These are phyloP conservation scores for Erodium maritimum DNA, from an alignment of 345 rosid genomes.

Conservation along the genomic window DNA sequence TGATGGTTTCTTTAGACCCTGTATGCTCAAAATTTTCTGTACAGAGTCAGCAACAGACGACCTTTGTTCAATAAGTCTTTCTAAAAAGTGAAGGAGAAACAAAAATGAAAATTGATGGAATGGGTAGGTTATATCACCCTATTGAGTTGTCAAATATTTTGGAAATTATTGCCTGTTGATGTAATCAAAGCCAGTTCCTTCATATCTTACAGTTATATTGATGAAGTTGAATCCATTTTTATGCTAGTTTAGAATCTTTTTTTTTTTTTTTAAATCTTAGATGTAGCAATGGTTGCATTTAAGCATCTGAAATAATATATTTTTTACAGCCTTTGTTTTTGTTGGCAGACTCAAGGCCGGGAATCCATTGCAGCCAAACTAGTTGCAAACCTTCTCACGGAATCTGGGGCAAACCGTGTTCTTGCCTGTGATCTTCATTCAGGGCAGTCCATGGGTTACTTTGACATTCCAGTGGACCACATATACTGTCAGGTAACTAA, in stretches of 20 bases:
- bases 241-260: not conserved
- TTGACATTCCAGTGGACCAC: conserved; percentile 95
- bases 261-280: too few species aligned
- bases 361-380: conserved; percentile 97
- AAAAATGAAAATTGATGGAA: too few species aligned
- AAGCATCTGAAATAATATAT: not conserved
- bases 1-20: not conserved
- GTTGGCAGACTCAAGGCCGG: conserved; percentile 84
- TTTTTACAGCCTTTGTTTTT: not conserved
- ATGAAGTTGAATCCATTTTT: not conserved
- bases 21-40: too few species aligned
- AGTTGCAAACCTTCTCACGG: conserved; percentile 84
- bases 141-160: too few species aligned
- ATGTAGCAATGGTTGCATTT: not conserved
- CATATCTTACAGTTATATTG: not conserved
- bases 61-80: not conserved
- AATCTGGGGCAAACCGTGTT: conserved; percentile 96
- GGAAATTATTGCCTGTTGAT: too few species aligned
- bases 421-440: conserved; percentile 99
- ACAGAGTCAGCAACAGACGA: not conserved
- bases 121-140: too few species aligned
- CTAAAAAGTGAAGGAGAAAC: too few species aligned
- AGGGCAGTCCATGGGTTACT: conserved; percentile 98
- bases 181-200: not conserved
- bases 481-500: conserved; percentile 75